Evolutionary conservation across 2,329 filamentous ascomycete species (phyloP), one percentile per base, ranked within the genome.

Genomic region (Metarhizium sp.): DNA sequence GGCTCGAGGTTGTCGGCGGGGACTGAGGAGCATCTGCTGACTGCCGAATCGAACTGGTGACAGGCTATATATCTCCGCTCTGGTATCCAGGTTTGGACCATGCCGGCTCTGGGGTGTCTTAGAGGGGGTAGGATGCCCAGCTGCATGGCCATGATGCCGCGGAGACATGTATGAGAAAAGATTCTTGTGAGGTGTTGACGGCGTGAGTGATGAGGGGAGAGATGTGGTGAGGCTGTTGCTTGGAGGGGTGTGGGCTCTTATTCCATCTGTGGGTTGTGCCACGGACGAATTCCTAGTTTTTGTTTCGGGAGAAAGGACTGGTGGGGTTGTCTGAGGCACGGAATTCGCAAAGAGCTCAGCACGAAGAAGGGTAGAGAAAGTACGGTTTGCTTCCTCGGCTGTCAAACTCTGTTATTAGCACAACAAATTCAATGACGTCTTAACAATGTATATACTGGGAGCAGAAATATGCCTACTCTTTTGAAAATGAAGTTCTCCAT

Each of bases 111-210:
- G 88, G 1, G 92, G 92, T 2, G 94, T 96, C 71, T 90, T 87
- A 11, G 89, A 90, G 2, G 91, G 92, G 4, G 92, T 96, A 2
- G 86, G 88, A 63, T 95, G 90, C n/a, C 88, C 88, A 20, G 84
- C 86, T 51, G 86, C 80, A 59, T 82, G 81, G 56, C 77, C 81
- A 66, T 87, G 81, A 64, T 90, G 83, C 29, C 79, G 77, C 2
- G 89, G 87, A 2, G 89, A 92, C 71, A 90, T 85, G 69, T 95
- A 96, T 30, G 88, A 90, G 68, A 99, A 97, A 43, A 99, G 82
- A 62, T 99, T 99, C 74, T 96, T 97, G 71, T 96, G 91, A 10
- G 94, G 94, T 4, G 94, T 99, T 1, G 92, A 95, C 0, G 94
- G 94, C 0, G 92, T 96, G 57, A 94, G 78, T 55, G 84, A 86